Percentiles rank a stretch among this genome's conserved stretches.
phyloP scores from a whole-genome alignment of 805 yeast genomes.

The Starmerella riodocensis region DNA sequence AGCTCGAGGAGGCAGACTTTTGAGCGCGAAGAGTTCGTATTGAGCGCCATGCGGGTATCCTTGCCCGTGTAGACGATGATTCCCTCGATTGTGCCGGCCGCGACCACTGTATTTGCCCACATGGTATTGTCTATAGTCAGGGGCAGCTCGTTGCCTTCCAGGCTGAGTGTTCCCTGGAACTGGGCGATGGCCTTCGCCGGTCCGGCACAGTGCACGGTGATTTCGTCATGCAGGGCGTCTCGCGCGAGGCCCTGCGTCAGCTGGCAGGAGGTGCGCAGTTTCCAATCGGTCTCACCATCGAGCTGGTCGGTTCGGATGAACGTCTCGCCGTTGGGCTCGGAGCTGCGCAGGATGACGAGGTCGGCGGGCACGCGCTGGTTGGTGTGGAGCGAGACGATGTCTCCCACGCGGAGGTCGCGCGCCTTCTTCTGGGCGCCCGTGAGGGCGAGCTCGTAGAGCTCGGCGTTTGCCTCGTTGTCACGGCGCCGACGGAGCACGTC shows the following conservation, averaged over 20 bases:
- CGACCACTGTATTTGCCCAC: constrained; percentile 97
- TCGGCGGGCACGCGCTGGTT: constrained; percentile 91
- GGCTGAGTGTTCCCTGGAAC: constrained; percentile 62
- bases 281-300: constrained; percentile 99
- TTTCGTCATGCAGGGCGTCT: constrained; percentile 28
- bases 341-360: constrained; percentile 67
- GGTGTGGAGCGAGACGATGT: constrained; percentile 62
- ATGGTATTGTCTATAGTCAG: constrained; percentile 78
- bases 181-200: constrained; percentile 77
- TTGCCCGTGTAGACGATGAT: constrained; percentile 79
- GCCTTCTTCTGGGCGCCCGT: constrained; percentile 33
- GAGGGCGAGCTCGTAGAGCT: constrained; percentile 54
- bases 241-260: constrained; percentile 49
- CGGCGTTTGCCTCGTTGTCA: constrained; percentile 79
- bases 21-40: constrained; percentile 75
- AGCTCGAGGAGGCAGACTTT: constrained; percentile 81
- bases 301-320: constrained; percentile 94
- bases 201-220: constrained; percentile 53
- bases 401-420: constrained; percentile 69
- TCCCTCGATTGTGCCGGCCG: constrained; percentile 85
- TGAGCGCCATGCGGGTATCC: constrained; percentile 91
- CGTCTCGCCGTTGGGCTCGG: constrained; percentile 69
- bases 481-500: constrained; percentile 83
- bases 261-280: constrained; percentile 64
- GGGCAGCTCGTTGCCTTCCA: constrained; percentile 39